Evolutionary conservation across 345 rosid genomes (phyloP).

Genomic region (Rhodomyrtus tomentosa): DNA sequence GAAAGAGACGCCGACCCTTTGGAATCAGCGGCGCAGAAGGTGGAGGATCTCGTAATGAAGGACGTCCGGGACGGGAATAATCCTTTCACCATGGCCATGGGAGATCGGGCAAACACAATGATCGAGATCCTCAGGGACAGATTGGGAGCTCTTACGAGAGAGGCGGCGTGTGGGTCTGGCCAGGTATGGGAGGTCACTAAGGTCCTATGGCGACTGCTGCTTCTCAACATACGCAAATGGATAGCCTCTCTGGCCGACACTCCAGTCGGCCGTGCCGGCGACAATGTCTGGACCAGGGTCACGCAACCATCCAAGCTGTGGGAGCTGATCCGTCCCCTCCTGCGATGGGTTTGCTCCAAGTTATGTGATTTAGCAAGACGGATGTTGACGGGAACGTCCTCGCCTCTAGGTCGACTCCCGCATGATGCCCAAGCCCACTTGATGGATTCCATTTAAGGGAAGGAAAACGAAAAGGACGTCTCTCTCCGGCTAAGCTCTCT

Average conservation of each 20-base stretch:
- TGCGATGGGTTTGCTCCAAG: background rate
- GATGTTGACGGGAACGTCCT: background rate
- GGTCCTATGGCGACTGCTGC: background rate
- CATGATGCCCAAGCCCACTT: background rate
- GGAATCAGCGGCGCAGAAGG: accelerated
- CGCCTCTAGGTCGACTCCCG: background rate
- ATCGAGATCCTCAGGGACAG: background rate
- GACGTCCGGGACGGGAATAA: background rate
- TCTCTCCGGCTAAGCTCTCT: too few relatives aligned
- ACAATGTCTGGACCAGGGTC: too few relatives aligned
- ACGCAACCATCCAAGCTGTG: too few relatives aligned
- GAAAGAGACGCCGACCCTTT: background rate
- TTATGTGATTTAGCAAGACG: background rate
- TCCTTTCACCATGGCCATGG: background rate
- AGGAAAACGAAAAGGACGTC: too few relatives aligned
- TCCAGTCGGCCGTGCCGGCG: background rate
- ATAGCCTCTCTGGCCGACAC: background rate
- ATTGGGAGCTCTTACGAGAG: background rate
- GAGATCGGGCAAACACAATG: background rate
- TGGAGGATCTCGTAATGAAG: background rate
- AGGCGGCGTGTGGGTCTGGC: background rate
- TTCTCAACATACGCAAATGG: background rate
- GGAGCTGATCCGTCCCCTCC: background rate
- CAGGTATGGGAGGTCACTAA: background rate
- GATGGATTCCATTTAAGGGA: background rate